Conservation (phyloP, 495 filamentous ascomycete genomes). For the Talaromyces thailandensis region DNA sequence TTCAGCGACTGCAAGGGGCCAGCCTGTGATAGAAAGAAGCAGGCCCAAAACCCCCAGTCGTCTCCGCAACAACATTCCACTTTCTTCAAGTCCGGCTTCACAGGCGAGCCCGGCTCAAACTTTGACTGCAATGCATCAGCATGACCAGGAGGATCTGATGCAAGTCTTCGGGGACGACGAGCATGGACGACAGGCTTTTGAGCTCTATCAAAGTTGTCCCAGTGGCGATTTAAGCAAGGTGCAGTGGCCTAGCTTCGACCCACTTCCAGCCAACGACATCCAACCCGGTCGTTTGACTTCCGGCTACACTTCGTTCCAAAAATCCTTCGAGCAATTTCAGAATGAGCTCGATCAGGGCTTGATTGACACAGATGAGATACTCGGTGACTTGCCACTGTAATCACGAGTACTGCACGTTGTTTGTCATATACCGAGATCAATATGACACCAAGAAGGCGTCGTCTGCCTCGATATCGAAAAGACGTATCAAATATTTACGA, state of each 20-base stretch:
- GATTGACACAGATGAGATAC: constrained; percentile 2
- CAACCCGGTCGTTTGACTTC: not conserved
- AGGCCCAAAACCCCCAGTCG: constrained; percentile 40
- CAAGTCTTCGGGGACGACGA: constrained; percentile 19
- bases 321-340: not conserved
- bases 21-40: constrained; percentile 25
- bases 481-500: not conserved
- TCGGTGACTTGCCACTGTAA: not conserved
- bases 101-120: not conserved
- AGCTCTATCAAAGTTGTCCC: constrained; percentile 15
- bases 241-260: constrained; percentile 3
- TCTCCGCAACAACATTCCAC: constrained; percentile 30
- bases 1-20: not conserved
- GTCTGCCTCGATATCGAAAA: not conserved
- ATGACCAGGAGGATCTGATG: not conserved
- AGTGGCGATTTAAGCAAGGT: constrained; percentile 6
- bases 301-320: not conserved
- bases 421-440: not conserved
- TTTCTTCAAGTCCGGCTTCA: constrained; percentile 20
- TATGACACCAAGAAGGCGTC: not conserved
- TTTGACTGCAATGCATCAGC: not conserved
- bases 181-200: constrained; percentile 18
- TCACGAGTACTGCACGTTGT: not conserved
- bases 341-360: not conserved
- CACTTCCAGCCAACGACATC: not conserved